Percentiles rank a stretch among this genome's conserved stretches.
Conservation (phyloP, 345 rosid species). For the Eucalyptus marginata region DNA sequence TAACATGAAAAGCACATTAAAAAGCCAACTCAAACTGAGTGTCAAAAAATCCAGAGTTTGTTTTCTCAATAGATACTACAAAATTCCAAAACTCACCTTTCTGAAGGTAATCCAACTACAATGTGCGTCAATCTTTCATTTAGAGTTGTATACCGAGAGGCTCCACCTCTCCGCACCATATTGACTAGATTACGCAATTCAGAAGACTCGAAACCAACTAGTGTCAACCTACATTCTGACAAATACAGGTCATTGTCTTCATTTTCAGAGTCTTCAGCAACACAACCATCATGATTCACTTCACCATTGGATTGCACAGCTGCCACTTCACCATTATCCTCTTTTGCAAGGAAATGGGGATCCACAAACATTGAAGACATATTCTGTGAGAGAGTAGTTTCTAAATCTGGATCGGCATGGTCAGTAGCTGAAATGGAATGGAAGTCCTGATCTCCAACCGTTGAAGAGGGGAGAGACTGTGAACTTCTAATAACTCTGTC, state of each 20-base stretch:
- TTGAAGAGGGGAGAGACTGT: constrained; percentile 13
- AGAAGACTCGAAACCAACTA: constrained; percentile 81
- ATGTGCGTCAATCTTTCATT: constrained; percentile 81
- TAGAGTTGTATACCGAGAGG: constrained; percentile 51
- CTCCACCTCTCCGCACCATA: constrained; percentile 79
- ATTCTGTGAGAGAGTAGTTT: constrained; percentile 69
- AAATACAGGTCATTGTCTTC: constrained; percentile 79
- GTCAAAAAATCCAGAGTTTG: background rate
- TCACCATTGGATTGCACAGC: constrained; percentile 21
- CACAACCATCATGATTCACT: constrained; percentile 31
- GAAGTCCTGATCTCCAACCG: constrained; percentile 27
- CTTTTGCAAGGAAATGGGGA: constrained; percentile 24
- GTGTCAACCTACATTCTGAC: constrained; percentile 71
- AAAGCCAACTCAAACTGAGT: background rate
- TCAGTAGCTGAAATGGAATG: constrained; percentile 24
- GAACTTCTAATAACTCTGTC: constrained; percentile 24
- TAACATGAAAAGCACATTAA: background rate
- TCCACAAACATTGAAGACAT: constrained; percentile 34
- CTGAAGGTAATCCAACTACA: constrained; percentile 80
- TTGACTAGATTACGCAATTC: constrained; percentile 71
- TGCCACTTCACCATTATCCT: constrained; percentile 21
- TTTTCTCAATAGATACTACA: background rate
- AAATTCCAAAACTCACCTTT: constrained; percentile 41
- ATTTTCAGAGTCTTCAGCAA: constrained; percentile 72
- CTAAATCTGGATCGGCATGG: constrained; percentile 52